Percentiles rank a stretch among this genome's conserved stretches.
Conservation (phyloP, 176 grass and related monocot species). For the Thalia dealbata region DNA sequence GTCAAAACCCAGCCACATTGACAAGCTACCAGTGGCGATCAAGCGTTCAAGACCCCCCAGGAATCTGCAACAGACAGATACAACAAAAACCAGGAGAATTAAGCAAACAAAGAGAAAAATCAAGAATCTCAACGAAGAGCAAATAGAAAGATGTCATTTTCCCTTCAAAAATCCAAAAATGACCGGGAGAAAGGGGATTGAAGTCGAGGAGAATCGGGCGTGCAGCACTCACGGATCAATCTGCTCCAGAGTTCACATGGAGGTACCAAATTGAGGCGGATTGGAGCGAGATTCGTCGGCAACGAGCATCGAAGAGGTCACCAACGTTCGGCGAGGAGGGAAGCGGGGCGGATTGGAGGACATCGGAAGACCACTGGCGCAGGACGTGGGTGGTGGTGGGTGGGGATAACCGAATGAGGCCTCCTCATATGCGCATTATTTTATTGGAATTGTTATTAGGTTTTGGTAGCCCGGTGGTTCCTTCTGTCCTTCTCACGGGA, state of each 20-base stretch:
- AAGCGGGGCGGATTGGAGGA: neutral
- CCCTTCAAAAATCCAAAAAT: neutral
- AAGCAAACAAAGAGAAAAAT: constrained; percentile 5
- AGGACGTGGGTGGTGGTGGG: neutral
- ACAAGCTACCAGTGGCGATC: constrained; percentile 6
- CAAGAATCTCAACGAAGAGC: neutral
- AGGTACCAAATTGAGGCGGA: constrained; percentile 7
- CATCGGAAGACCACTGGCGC: neutral
- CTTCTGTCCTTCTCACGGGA: constrained; percentile 22
- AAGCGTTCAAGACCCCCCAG: neutral
- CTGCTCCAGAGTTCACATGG: neutral
- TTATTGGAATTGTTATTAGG: constrained; percentile 6
- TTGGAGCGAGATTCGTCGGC: neutral
- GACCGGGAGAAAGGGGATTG: neutral
- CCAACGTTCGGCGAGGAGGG: neutral
- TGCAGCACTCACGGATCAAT: constrained; percentile 14
- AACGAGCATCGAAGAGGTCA: neutral
- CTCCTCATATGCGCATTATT: neutral
- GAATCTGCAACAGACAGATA: constrained; percentile 25
- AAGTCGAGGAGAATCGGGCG: constrained; percentile 5
- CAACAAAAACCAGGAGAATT: constrained; percentile 5
- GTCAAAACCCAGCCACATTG: constrained; percentile 47
- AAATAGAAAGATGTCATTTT: neutral
- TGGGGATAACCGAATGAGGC: constrained; percentile 2
- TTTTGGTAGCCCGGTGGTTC: constrained; percentile 12